Conservation (phyloP, 1,284 basidiomycete genomes). For the Apiotrichum domesticum region DNA sequence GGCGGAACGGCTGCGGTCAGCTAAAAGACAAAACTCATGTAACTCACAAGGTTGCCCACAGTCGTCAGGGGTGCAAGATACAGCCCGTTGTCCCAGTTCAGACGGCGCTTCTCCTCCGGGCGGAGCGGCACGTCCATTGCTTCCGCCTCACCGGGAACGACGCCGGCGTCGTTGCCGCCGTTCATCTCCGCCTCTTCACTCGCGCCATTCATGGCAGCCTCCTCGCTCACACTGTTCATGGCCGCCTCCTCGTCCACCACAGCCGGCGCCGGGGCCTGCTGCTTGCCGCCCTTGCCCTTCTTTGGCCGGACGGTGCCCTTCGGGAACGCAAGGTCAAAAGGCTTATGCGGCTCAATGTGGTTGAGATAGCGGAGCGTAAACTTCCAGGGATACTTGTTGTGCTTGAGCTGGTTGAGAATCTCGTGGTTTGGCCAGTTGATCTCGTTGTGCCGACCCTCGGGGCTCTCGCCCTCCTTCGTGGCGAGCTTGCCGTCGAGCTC, state of each 20-base stretch:
- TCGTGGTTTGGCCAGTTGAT: slow-evolving; percentile 64
- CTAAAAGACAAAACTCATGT: not conserved
- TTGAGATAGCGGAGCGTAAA: slow-evolving; percentile 63
- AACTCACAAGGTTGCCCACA: slow-evolving; percentile 79
- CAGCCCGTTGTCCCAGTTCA: slow-evolving; percentile 81
- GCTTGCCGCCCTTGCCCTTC: slow-evolving; percentile 11
- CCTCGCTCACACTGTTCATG: slow-evolving; percentile 21
- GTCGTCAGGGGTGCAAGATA: slow-evolving; percentile 95
- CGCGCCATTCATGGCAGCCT: slow-evolving; percentile 21
- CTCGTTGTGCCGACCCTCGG: slow-evolving; percentile 66
- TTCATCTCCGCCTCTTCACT: slow-evolving; percentile 17
- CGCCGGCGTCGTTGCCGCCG: slow-evolving; percentile 32
- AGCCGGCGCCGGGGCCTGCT: not conserved
- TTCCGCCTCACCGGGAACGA: slow-evolving; percentile 32
- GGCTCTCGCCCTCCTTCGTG: slow-evolving; percentile 52
- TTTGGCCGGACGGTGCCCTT: slow-evolving; percentile 5
- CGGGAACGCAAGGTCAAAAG: slow-evolving; percentile 25
- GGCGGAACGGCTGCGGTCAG: slow-evolving; percentile 71
- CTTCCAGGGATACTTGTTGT: slow-evolving; percentile 63
- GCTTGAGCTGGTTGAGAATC: slow-evolving; percentile 56
- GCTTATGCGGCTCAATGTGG: slow-evolving; percentile 52
- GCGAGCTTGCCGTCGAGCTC: slow-evolving; percentile 48
- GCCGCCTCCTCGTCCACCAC: slow-evolving; percentile 43
- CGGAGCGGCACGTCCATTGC: slow-evolving; percentile 53
- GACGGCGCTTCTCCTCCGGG: slow-evolving; percentile 74